Evolutionary conservation across 1,284 basidiomycete species (phyloP).

Genomic region (Trametes sp.): DNA sequence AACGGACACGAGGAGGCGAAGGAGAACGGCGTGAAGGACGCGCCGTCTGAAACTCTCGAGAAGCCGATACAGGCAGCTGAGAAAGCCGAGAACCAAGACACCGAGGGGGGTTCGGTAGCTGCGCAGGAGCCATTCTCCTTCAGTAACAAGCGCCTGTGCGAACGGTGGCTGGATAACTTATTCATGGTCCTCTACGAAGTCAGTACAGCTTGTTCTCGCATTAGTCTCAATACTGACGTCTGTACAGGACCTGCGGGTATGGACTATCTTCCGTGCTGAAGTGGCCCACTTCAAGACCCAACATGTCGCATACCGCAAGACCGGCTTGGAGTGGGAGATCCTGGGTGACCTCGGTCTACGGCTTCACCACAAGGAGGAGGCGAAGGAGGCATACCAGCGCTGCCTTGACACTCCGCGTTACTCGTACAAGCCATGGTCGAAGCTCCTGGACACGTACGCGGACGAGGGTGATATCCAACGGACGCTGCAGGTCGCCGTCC

Average conservation of each 20-base stretch:
- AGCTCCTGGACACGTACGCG: slow-evolving; percentile 93
- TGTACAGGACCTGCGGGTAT: slow-evolving; percentile 92
- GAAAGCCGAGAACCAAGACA: slow-evolving; percentile 52
- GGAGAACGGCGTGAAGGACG: slow-evolving; percentile 36
- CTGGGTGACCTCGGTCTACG: slow-evolving; percentile 93
- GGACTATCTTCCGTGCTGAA: slow-evolving; percentile 99
- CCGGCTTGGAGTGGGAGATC: slow-evolving; percentile 98
- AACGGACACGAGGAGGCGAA: slow-evolving; percentile 40
- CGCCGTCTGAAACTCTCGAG: slow-evolving; percentile 52
- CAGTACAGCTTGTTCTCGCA: slow-evolving; percentile 24
- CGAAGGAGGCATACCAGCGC: slow-evolving; percentile 96
- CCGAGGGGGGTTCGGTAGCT: slow-evolving; percentile 46
- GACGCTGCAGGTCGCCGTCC: slow-evolving; percentile 89
- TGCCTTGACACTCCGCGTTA: slow-evolving; percentile 90
- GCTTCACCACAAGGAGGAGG: slow-evolving; percentile 96
- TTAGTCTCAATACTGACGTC: background rate
- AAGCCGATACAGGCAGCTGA: slow-evolving; percentile 68
- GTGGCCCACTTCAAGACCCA: slow-evolving; percentile 99
- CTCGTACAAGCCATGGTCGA: slow-evolving; percentile 90
- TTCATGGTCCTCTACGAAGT: slow-evolving; percentile 99
- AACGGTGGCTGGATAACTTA: slow-evolving; percentile 97
- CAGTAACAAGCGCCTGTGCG: slow-evolving; percentile 95
- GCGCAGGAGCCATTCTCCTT: slow-evolving; percentile 83
- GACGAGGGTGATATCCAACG: slow-evolving; percentile 93
- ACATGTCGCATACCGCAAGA: slow-evolving; percentile 96